A percentile compares a stretch with the other conserved stretches of the same genome.
Conservation (phyloP, 805 yeast genomes). For the Candida michaelii region DNA sequence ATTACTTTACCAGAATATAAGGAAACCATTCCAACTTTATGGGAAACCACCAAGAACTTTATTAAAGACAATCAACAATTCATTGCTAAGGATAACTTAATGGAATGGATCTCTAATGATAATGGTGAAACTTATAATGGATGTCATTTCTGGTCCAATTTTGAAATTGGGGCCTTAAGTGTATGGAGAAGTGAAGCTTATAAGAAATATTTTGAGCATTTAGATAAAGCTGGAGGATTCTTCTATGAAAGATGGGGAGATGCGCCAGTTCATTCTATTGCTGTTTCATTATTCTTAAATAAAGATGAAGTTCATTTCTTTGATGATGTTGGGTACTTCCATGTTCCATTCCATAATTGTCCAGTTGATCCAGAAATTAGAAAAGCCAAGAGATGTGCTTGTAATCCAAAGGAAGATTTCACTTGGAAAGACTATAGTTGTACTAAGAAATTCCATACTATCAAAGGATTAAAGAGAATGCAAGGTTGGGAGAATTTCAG, state of each 20-base stretch:
- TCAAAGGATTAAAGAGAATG: constrained; percentile 59
- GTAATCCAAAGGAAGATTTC: constrained; percentile 72
- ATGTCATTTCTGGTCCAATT: constrained; percentile 92
- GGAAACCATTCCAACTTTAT: constrained; percentile 83
- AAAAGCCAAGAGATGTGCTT: constrained; percentile 61
- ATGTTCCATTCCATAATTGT: constrained; percentile 78
- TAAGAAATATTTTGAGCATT: constrained; percentile 62
- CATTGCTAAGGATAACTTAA: constrained; percentile 60
- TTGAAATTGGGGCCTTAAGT: constrained; percentile 73
- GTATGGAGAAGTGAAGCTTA: constrained; percentile 79
- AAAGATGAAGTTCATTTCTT: constrained; percentile 73
- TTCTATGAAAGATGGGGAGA: constrained; percentile 95
- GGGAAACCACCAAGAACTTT: constrained; percentile 74
- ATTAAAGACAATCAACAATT: constrained; percentile 58
- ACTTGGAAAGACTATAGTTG: constrained; percentile 77
- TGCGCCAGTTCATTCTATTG: constrained; percentile 89
- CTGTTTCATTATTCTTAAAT: constrained; percentile 75
- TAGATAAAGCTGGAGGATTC: constrained; percentile 87
- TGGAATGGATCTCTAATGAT: constrained; percentile 71
- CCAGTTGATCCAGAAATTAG: constrained; percentile 68
- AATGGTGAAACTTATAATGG: constrained; percentile 69
- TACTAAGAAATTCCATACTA: constrained; percentile 59
- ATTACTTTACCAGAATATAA: constrained; percentile 79
- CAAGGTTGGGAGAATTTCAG: constrained; percentile 67
- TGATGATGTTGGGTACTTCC: constrained; percentile 82